These are phyloP conservation scores for Aspergillus sp. DNA, from an alignment of 2,329 filamentous ascomycete species.

Conservation along the genomic window DNA sequence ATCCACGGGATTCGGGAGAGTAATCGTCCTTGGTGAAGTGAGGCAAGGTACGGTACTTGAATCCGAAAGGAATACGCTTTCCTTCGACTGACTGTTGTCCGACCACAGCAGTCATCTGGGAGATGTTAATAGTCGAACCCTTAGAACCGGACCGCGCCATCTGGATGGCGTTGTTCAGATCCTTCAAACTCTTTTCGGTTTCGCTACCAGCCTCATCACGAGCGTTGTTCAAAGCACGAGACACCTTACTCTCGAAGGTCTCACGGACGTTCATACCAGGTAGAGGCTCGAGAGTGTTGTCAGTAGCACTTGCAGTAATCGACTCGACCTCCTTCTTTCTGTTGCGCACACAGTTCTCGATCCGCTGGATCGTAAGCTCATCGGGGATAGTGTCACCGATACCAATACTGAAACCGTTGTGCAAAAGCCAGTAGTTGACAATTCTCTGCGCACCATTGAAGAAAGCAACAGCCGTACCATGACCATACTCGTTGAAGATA, in stretches of 20 bases:
- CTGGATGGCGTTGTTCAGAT: slow-evolving; percentile 92
- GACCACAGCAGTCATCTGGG: slow-evolving; percentile 97
- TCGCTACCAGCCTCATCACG: slow-evolving; percentile 95
- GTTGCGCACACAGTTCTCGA: slow-evolving; percentile 76
- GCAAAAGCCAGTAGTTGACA: slow-evolving; percentile 94
- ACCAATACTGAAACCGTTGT: slow-evolving; percentile 96
- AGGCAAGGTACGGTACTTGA: slow-evolving; percentile 95
- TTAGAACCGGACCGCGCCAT: slow-evolving; percentile 98
- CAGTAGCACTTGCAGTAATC: slow-evolving; percentile 76
- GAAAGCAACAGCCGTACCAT: slow-evolving; percentile 84
- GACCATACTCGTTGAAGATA: slow-evolving; percentile 91
- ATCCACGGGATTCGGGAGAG: slow-evolving; percentile 92
- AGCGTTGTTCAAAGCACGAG: slow-evolving; percentile 87
- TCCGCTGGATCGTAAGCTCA: slow-evolving; percentile 75
- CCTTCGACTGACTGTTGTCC: slow-evolving; percentile 98
- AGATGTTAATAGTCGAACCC: slow-evolving; percentile 98
- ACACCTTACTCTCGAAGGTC: slow-evolving; percentile 97
- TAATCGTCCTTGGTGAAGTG: slow-evolving; percentile 99
- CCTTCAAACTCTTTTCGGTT: slow-evolving; percentile 89
- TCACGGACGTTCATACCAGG: slow-evolving; percentile 99
- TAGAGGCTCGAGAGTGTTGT: slow-evolving; percentile 84
- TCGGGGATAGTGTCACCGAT: slow-evolving; percentile 98
- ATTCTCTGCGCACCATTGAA: slow-evolving; percentile 94
- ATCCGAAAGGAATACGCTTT: slow-evolving; percentile 97
- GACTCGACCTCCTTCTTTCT: slow-evolving; percentile 79